These are phyloP conservation scores for Mangifera indica DNA, from an alignment of 345 rosid genomes.

Conservation along the genomic window DNA sequence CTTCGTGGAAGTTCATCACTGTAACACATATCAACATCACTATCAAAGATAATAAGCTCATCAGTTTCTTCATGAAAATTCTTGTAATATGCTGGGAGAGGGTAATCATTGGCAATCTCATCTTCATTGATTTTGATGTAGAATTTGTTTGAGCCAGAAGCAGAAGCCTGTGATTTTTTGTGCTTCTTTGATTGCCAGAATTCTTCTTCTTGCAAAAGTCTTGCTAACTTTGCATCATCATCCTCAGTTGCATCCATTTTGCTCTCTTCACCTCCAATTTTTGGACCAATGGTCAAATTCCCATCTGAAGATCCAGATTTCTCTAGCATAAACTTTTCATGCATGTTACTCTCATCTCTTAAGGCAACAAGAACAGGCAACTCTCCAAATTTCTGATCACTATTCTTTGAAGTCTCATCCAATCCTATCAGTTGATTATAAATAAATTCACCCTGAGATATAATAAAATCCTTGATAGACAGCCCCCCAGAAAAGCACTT, in stretches of 20 bases:
- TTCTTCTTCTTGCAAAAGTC: conserved; percentile 71
- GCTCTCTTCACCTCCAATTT: conserved; percentile 25
- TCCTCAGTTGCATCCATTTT: conserved; percentile 38
- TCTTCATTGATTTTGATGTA: conserved; percentile 82
- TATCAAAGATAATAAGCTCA: conserved; percentile 52
- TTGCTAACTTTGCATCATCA: conserved; percentile 64
- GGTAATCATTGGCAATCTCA: conserved; percentile 82
- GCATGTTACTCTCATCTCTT: conserved; percentile 44
- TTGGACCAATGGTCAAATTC: conserved; percentile 41
- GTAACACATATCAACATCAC: conserved; percentile 35
- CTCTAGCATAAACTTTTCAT: conserved; percentile 25
- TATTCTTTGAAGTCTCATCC: conserved; percentile 53
- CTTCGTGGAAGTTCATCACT: conserved; percentile 57
- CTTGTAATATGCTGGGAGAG: conserved; percentile 75
- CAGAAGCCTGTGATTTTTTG: conserved; percentile 40
- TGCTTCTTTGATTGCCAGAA: conserved; percentile 57
- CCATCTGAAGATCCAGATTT: conserved; percentile 28
- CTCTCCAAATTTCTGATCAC: conserved; percentile 37
- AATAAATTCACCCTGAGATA: conserved; percentile 70
- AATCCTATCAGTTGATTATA: conserved; percentile 61
- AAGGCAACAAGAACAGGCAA: conserved; percentile 55
- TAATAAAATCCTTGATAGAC: conserved; percentile 49
- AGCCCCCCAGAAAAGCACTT: conserved; percentile 44
- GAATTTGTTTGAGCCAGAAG: conserved; percentile 42
- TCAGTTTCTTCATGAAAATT: conserved; percentile 58